Conservation (phyloP, 2,329 filamentous ascomycete genomes). For the Orbilia javanica region DNA sequence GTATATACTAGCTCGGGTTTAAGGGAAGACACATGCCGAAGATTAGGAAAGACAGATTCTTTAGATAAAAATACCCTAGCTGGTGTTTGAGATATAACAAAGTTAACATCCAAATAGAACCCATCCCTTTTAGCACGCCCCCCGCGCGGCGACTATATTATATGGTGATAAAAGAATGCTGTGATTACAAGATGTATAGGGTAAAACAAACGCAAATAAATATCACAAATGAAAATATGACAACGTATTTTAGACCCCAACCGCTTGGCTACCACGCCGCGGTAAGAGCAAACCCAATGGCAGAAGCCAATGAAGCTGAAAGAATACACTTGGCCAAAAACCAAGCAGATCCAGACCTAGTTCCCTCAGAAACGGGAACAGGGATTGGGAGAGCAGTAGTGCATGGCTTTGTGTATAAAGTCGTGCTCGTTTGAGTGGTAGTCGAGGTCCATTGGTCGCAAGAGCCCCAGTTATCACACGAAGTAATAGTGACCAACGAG, state of each 20-base stretch:
- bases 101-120: background rate
- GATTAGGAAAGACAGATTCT: too few relatives aligned
- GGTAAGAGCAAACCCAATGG: conserved; percentile 29
- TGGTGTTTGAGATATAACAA: background rate
- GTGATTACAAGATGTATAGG: background rate
- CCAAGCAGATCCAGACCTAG: conserved; percentile 20
- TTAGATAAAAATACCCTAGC: too few relatives aligned
- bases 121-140: background rate
- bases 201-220: background rate
- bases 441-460: conserved; percentile 51
- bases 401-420: conserved; percentile 46
- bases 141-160: background rate
- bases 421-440: conserved; percentile 49
- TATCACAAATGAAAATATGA: background rate
- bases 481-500: conserved; percentile 36
- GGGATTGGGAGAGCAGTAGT: conserved; percentile 46
- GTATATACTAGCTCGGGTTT: too few relatives aligned
- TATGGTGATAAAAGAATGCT: background rate
- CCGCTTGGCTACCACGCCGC: conserved; percentile 10
- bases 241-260: background rate
- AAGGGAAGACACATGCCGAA: too few relatives aligned
- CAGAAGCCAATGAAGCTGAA: conserved; percentile 29
- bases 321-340: conserved; percentile 32
- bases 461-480: conserved; percentile 36
- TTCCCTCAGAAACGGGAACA: conserved; percentile 38